Conservation (phyloP, 2,329 filamentous ascomycete genomes). For the Fonsecaea erecta region DNA sequence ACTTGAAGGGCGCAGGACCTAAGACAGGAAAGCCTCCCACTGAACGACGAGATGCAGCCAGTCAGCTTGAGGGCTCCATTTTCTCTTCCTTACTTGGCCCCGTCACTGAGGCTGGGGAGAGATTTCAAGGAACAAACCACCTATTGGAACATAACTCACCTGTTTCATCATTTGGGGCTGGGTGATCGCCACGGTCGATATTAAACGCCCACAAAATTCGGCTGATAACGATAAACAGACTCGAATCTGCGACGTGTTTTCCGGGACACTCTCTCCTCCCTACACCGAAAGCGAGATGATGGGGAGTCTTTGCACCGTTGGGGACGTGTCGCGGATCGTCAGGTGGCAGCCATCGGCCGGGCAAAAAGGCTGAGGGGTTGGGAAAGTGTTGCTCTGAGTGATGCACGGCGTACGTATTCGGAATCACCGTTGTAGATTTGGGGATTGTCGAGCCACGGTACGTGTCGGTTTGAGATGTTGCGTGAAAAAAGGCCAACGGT, state of each 20-base stretch:
- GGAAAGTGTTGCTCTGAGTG: slow-evolving; percentile 47
- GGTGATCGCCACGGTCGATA: slow-evolving; percentile 8
- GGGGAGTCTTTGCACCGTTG: slow-evolving; percentile 45
- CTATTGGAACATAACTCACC: neutral
- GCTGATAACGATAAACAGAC: slow-evolving; percentile 59
- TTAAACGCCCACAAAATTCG: slow-evolving; percentile 47
- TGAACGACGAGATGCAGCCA: neutral
- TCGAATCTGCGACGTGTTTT: slow-evolving; percentile 40
- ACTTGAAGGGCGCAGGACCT: slow-evolving; percentile 3
- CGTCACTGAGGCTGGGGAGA: neutral
- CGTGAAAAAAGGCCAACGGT: slow-evolving; percentile 42
- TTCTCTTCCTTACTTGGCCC: neutral
- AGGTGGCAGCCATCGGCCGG: slow-evolving; percentile 49
- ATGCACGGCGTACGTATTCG: slow-evolving; percentile 32
- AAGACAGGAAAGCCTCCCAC: slow-evolving; percentile 7
- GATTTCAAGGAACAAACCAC: too few species aligned
- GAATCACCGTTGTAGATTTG: slow-evolving; percentile 49
- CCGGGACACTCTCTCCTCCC: slow-evolving; percentile 55
- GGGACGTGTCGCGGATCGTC: slow-evolving; percentile 28
- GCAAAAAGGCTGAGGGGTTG: slow-evolving; percentile 46
- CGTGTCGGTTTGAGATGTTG: slow-evolving; percentile 50
- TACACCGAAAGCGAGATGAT: slow-evolving; percentile 60
- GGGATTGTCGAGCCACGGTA: slow-evolving; percentile 54
- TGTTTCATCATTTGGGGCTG: slow-evolving; percentile 6
- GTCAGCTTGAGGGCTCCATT: neutral